phyloP scores from a whole-genome alignment of 2,329 filamentous ascomycete species.

The Talaromyces verruculosus region DNA sequence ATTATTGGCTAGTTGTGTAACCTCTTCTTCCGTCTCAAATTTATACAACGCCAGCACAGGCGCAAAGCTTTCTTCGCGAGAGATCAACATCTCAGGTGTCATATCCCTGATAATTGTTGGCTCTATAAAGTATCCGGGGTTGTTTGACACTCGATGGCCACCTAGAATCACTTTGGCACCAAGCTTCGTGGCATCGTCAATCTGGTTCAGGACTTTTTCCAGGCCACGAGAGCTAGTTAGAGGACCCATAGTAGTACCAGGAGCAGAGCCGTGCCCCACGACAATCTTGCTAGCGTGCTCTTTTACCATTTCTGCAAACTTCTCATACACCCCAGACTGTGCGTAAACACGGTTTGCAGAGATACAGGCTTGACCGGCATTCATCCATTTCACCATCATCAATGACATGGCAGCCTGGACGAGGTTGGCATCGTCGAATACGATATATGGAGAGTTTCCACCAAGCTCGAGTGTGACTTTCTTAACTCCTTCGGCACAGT shows the following conservation, averaged over 20 bases:
- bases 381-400: slow-evolving; percentile 36
- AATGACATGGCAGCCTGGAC: slow-evolving; percentile 34
- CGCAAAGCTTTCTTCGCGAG: slow-evolving; percentile 64
- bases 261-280: slow-evolving; percentile 59
- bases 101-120: slow-evolving; percentile 65
- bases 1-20: slow-evolving; percentile 59
- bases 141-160: slow-evolving; percentile 48
- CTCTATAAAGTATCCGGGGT: slow-evolving; percentile 69
- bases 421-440: slow-evolving; percentile 45
- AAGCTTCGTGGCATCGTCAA: slow-evolving; percentile 62
- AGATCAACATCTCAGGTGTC: slow-evolving; percentile 58
- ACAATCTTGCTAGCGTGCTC: slow-evolving; percentile 54
- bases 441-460: slow-evolving; percentile 45
- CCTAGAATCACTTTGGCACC: slow-evolving; percentile 66
- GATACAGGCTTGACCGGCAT: slow-evolving; percentile 47
- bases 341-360: slow-evolving; percentile 49
- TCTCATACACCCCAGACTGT: slow-evolving; percentile 48
- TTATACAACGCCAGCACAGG: slow-evolving; percentile 63
- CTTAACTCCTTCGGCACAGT: slow-evolving; percentile 41
- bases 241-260: slow-evolving; percentile 60
- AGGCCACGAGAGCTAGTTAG: slow-evolving; percentile 58
- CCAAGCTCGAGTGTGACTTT: slow-evolving; percentile 48
- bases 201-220: slow-evolving; percentile 58
- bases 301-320: slow-evolving; percentile 56
- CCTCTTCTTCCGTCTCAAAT: slow-evolving; percentile 67